phyloP scores from a whole-genome alignment of 177 flowering plant genomes.

The Vitis hybrid region DNA sequence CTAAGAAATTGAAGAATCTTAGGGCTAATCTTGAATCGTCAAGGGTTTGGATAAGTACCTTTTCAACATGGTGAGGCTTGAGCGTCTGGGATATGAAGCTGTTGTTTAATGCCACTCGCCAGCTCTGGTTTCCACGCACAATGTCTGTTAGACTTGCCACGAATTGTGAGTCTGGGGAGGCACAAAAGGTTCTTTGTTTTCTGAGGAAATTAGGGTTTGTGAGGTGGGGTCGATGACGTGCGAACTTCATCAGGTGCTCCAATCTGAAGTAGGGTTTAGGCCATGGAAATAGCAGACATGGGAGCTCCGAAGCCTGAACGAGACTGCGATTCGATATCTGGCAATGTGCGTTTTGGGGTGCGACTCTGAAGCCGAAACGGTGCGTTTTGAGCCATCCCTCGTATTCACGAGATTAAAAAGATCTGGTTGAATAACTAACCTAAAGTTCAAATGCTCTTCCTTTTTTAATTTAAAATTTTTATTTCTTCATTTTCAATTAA shows the following conservation, averaged over 20 bases:
- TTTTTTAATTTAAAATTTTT: too few relatives aligned
- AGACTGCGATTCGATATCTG: too few relatives aligned
- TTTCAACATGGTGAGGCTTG: conserved; percentile 67
- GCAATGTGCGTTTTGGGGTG: too few relatives aligned
- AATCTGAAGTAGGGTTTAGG: not conserved
- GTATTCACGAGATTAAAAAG: too few relatives aligned
- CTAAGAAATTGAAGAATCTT: conserved; percentile 83
- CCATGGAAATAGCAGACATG: too few relatives aligned
- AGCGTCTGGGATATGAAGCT: conserved; percentile 35
- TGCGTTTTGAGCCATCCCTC: too few relatives aligned
- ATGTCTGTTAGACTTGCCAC: conserved; percentile 29
- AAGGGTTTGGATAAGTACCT: conserved; percentile 46
- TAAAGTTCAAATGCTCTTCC: too few relatives aligned
- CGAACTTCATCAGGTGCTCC: conserved; percentile 20
- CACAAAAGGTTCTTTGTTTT: conserved; percentile 17
- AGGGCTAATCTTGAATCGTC: conserved; percentile 71
- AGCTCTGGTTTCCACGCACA: conserved; percentile 50
- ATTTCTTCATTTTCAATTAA: too few relatives aligned
- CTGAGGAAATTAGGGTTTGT: conserved; percentile 3
- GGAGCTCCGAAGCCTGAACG: too few relatives aligned
- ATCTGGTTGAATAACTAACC: too few relatives aligned
- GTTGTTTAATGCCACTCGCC: conserved; percentile 51
- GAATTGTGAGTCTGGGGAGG: conserved; percentile 25
- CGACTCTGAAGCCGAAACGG: too few relatives aligned
- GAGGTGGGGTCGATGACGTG: conserved; percentile 9